Percentiles rank a stretch among this genome's conserved stretches.
phyloP scores from a whole-genome alignment of 176 grass and related monocot species.

The Rhynchospora pubera region DNA sequence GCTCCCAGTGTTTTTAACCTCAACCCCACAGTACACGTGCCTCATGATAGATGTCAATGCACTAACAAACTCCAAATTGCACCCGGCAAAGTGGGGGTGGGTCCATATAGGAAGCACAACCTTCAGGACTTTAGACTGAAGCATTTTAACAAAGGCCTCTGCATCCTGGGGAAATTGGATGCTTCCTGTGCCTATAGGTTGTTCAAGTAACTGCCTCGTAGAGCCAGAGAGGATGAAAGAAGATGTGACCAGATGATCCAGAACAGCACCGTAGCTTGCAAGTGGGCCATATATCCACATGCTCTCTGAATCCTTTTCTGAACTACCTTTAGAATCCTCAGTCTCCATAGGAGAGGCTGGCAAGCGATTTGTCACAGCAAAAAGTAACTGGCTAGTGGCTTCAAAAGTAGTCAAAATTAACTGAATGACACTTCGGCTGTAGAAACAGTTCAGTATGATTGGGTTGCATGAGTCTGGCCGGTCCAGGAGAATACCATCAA shows the following conservation, averaged over 20 bases:
- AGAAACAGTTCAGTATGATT: conserved; percentile 85
- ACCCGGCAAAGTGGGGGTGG: conserved; percentile 79
- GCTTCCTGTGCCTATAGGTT: conserved; percentile 63
- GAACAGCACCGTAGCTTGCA: conserved; percentile 59
- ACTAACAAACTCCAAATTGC: conserved; percentile 74
- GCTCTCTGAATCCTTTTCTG: conserved; percentile 59
- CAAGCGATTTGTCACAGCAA: conserved; percentile 44
- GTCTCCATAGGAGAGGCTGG: conserved; percentile 82
- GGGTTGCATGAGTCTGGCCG: conserved; percentile 93
- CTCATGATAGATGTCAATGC: conserved; percentile 88
- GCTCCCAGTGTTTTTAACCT: conserved; percentile 54
- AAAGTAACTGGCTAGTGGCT: conserved; percentile 96
- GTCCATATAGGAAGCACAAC: conserved; percentile 85
- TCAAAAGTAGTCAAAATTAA: conserved; percentile 88
- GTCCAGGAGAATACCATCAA: conserved; percentile 86
- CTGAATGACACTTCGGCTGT: conserved; percentile 76
- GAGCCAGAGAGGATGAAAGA: conserved; percentile 90
- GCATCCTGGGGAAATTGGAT: conserved; percentile 70
- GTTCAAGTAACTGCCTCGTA: conserved; percentile 86
- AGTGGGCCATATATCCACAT: conserved; percentile 93
- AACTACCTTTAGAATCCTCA: conserved; percentile 45
- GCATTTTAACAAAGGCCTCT: conserved; percentile 75
- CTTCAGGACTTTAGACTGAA: conserved; percentile 94
- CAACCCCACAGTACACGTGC: conserved; percentile 90
- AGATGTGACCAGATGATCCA: conserved; percentile 84